Conservation (phyloP, 108 stramenopile genomes). For the Cyclostephanos invisitatus region DNA sequence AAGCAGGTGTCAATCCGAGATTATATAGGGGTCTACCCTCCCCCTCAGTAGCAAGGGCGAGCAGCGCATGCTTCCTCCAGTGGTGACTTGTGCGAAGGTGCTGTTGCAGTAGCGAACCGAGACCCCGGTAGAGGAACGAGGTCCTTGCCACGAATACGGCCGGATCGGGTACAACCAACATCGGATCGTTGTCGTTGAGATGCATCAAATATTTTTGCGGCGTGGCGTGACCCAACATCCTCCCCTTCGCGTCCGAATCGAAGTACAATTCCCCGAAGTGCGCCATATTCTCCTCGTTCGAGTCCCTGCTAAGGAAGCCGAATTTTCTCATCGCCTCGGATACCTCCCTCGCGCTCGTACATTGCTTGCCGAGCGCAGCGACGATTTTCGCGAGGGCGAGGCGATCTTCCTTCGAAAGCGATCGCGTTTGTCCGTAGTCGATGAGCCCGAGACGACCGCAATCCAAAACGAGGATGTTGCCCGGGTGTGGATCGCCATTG, state of each 20-base stretch:
- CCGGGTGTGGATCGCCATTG: constrained; percentile 71
- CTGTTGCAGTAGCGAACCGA: constrained; percentile 58
- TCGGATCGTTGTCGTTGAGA: constrained; percentile 56
- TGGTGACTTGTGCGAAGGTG: constrained; percentile 52
- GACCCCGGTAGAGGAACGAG: constrained; percentile 66
- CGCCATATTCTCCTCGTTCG: constrained; percentile 51
- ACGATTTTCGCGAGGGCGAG: constrained; percentile 60
- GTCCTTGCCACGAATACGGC: constrained; percentile 73
- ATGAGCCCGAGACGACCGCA: constrained; percentile 68
- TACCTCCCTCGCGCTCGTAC: constrained; percentile 25
- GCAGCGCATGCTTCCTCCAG: constrained; percentile 53
- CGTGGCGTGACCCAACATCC: constrained; percentile 56
- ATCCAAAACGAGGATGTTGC: constrained; percentile 57
- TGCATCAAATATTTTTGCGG: constrained; percentile 66
- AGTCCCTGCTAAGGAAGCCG: constrained; percentile 59
- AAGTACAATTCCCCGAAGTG: constrained; percentile 66
- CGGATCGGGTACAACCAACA: constrained; percentile 65
- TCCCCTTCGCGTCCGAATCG: constrained; percentile 59
- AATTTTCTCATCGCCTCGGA: constrained; percentile 60
- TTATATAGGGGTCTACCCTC: constrained; percentile 24
- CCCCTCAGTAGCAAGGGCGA: constrained; percentile 23
- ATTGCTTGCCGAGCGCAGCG: constrained; percentile 43
- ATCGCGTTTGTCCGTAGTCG: constrained; percentile 73
- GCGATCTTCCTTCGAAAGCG: constrained; percentile 51
- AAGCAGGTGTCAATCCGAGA: constrained; percentile 25